Percentiles rank a stretch among this genome's conserved stretches.
phyloP scores from a whole-genome alignment of 2,329 filamentous ascomycete species.

The Aspergillus sclerotialis region DNA sequence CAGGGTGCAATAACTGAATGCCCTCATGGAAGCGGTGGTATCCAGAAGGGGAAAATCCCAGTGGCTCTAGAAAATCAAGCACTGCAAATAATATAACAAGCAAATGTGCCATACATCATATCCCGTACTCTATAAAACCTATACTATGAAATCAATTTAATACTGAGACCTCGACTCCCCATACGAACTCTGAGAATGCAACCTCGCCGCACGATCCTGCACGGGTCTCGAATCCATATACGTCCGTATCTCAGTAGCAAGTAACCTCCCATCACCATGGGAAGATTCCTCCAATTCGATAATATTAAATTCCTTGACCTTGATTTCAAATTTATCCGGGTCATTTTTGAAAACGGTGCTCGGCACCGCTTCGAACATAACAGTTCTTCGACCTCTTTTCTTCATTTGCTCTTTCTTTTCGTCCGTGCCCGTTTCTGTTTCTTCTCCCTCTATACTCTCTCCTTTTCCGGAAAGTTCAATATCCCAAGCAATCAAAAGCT shows the following conservation, averaged over 20 bases:
- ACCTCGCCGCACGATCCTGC: constrained; percentile 10
- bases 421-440: too few species aligned
- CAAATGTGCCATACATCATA: too few species aligned
- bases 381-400: constrained; percentile 6
- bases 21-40: constrained; percentile 3
- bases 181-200: constrained; percentile 3
- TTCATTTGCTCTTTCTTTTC: background rate
- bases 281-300: constrained; percentile 8
- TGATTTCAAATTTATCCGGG: constrained; percentile 13
- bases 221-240: constrained; percentile 14
- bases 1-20: constrained; percentile 3
- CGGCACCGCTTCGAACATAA: constrained; percentile 16
- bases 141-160: too few species aligned
- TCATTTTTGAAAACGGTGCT: constrained; percentile 13
- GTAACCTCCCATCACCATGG: constrained; percentile 4
- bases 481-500: constrained; percentile 15
- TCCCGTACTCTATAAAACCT: too few species aligned
- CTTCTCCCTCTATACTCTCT: background rate
- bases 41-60: constrained; percentile 3
- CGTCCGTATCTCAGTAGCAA: constrained; percentile 13
- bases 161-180: background rate
- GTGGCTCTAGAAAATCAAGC: constrained; percentile 8
- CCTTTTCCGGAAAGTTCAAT: constrained; percentile 5
- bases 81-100: too few species aligned
- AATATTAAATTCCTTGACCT: constrained; percentile 13